Evolutionary conservation across 768 basidiomycete genomes (phyloP), one percentile per base, ranked within the genome.

Genomic region (Heimioporus sp.): DNA sequence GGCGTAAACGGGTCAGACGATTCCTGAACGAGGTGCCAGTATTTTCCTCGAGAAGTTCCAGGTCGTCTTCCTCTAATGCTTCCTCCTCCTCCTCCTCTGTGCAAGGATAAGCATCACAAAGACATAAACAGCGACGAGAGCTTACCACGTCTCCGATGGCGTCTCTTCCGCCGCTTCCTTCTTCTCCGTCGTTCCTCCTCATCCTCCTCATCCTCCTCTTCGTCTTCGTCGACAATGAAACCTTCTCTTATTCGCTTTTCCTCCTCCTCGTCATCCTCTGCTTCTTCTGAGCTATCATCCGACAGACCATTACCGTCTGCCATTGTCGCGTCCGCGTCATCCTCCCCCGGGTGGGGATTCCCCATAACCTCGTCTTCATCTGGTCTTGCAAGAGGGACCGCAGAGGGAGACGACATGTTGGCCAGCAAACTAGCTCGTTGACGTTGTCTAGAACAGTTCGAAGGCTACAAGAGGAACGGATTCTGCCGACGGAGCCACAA

Each of bases 161-260:
- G 78, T 62, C 76, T 81, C 72, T 85, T 85, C 64, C 85, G 79
- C 56, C 81, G 77, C 66, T 85, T 91, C 53, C 80, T 79, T 58
- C 79, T 79, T 59, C 80, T 75, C 40, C 72, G 78, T 52, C 78
- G 74, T 49, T 77, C 79, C 40, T 79, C 76, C 39, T 81, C 82
- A 13, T 80, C 82, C 2, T 82, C 83, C 0, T 83, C 87, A 4
- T 87, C 90, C 0, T 92, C 91, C 8, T 92, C 91, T n/a, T 93
- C 88, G 0, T 90, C 92, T 53, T 95, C 92, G 10, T 90, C 90
- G 9, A 94, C 93, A 61, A 98, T 97, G 65, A 98, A 97, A 0
- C 91, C 94, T 45, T 94, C 90, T 46, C 83, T 75, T 50, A 97
- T 83, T 51, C 81, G 77, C 51, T 81, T 79, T 60, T 76, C 87